Percentiles rank a stretch among this genome's conserved stretches.
These are phyloP conservation scores for Xylaria intraflava DNA, from an alignment of 495 filamentous ascomycete species.

Conservation along the genomic window DNA sequence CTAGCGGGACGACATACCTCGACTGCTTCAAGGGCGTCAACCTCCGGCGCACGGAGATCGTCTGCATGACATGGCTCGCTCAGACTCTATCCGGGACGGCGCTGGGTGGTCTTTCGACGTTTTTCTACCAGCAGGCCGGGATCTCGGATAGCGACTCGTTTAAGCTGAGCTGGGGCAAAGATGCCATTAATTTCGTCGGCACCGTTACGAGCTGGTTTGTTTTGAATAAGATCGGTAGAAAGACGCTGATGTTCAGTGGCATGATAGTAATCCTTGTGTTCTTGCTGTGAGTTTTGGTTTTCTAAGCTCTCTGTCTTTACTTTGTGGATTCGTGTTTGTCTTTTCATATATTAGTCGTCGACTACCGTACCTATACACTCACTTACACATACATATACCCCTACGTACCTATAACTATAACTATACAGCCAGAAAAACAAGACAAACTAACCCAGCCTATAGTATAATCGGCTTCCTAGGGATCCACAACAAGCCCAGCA, in stretches of 20 bases:
- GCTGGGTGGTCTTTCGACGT: slow-evolving; percentile 62
- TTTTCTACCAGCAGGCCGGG: slow-evolving; percentile 64
- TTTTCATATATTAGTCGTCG: too few species aligned
- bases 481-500: slow-evolving; percentile 17
- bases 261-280: slow-evolving; percentile 34
- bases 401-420: slow-evolving; percentile 1
- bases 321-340: not conserved
- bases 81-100: slow-evolving; percentile 65
- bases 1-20: slow-evolving; percentile 48
- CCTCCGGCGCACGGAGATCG: slow-evolving; percentile 61
- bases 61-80: slow-evolving; percentile 61
- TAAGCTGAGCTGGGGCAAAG: slow-evolving; percentile 32
- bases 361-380: not conserved
- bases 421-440: not conserved
- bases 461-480: slow-evolving; percentile 36
- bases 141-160: slow-evolving; percentile 50
- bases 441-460: not conserved
- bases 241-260: slow-evolving; percentile 48
- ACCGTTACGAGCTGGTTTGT: slow-evolving; percentile 48
- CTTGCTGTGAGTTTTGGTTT: slow-evolving; percentile 27
- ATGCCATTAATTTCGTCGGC: slow-evolving; percentile 45
- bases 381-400: not conserved
- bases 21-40: slow-evolving; percentile 64
- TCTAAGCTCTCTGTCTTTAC: not conserved
- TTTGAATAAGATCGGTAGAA: slow-evolving; percentile 43